These are phyloP conservation scores for Triangularia verruculosa DNA, from an alignment of 2,329 filamentous ascomycete genomes.

Conservation along the genomic window DNA sequence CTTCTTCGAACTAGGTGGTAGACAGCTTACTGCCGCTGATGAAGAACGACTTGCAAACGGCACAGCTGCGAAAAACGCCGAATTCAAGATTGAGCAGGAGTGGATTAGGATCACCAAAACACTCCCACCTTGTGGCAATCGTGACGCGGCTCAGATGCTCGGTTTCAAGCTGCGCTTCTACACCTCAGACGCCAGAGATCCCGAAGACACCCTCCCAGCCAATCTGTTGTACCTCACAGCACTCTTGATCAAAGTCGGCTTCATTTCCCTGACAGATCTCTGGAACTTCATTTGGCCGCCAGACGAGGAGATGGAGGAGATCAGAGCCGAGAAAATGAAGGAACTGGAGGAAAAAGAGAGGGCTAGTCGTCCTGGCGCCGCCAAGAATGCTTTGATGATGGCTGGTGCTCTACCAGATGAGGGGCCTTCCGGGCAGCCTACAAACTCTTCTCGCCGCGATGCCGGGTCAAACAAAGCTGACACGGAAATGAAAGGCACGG, in stretches of 20 bases:
- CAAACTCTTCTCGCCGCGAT: constrained; percentile 48
- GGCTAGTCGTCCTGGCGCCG: constrained; percentile 65
- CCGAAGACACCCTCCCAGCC: constrained; percentile 75
- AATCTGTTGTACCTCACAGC: constrained; percentile 92
- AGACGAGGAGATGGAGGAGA: constrained; percentile 76
- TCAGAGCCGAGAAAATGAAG: constrained; percentile 67
- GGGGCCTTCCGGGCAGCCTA: constrained; percentile 48
- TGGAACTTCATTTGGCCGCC: constrained; percentile 88
- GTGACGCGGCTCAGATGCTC: constrained; percentile 87
- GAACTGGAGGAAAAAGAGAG: constrained; percentile 78
- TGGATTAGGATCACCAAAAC: constrained; percentile 83
- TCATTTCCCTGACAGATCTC: constrained; percentile 86
- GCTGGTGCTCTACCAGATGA: constrained; percentile 88
- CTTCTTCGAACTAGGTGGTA: constrained; percentile 84
- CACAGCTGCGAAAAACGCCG: constrained; percentile 45
- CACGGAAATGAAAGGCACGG: constrained; percentile 49
- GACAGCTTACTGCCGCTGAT: constrained; percentile 60
- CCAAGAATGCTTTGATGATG: constrained; percentile 79
- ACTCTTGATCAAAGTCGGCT: constrained; percentile 92
- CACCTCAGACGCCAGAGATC: constrained; percentile 71
- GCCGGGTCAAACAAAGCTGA: constrained; percentile 48
- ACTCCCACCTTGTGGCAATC: constrained; percentile 79
- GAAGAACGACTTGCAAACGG: constrained; percentile 45
- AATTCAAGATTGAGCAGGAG: constrained; percentile 56
- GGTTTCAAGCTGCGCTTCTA: constrained; percentile 98